Conservation (phyloP, 768 basidiomycete genomes). For the Lentinula boryana region DNA sequence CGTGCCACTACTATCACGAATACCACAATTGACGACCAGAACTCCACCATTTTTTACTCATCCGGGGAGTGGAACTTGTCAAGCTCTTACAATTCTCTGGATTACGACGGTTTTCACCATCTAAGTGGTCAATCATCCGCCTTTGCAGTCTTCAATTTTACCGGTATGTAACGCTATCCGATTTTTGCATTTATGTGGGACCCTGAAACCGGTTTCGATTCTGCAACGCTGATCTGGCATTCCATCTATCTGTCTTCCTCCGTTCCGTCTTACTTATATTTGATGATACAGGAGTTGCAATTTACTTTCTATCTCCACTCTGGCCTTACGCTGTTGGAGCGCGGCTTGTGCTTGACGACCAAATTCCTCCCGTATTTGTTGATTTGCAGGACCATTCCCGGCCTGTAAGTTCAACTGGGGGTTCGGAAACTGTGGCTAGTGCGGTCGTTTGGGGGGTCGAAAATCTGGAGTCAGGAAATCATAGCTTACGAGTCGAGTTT, state of each 20-base stretch:
- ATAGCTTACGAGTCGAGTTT: conserved; percentile 3
- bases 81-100: neutral
- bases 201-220: neutral
- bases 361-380: neutral
- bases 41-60: neutral
- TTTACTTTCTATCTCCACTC: conserved; percentile 8
- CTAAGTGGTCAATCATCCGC: neutral
- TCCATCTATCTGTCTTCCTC: neutral
- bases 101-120: conserved; percentile 5
- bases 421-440: conserved; percentile 3
- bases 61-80: neutral
- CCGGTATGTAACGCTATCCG: neutral
- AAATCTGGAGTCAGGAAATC: neutral
- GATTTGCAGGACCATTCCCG: conserved; percentile 2
- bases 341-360: conserved; percentile 1
- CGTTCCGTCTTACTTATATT: neutral
- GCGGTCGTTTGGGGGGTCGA: neutral
- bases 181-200: neutral
- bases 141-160: conserved; percentile 4
- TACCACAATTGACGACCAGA: conserved; percentile 5
- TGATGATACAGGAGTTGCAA: conserved; percentile 3
- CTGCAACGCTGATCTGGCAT: neutral
- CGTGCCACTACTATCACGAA: neutral
- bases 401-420: neutral
- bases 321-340: conserved; percentile 8